Evolutionary conservation across 2,329 filamentous ascomycete genomes (phyloP).

Genomic region (Trichoderma sp.): DNA sequence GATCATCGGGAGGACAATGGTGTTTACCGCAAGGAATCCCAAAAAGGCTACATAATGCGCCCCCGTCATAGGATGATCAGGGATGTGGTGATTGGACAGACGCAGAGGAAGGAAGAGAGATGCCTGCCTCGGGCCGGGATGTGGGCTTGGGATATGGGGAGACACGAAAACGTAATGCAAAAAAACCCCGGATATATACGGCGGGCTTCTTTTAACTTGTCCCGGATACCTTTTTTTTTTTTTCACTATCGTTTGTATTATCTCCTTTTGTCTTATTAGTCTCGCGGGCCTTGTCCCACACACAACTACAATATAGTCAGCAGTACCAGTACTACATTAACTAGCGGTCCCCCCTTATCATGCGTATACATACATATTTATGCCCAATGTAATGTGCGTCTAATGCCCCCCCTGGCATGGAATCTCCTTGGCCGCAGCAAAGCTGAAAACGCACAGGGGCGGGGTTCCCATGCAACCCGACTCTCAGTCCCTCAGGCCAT

Average conservation of each 20-base stretch:
- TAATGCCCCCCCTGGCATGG: not conserved
- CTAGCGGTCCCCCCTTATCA: not conserved
- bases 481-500: not conserved
- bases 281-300: not conserved
- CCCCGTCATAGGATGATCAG: not conserved
- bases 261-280: not conserved
- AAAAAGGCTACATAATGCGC: slow-evolving; percentile 17
- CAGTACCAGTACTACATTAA: not conserved
- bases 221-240: not conserved
- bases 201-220: not conserved
- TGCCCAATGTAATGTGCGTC: not conserved
- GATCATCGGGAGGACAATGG: slow-evolving; percentile 37
- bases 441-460: slow-evolving; percentile 13
- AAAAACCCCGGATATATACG: not conserved
- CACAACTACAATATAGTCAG: not conserved
- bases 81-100: not conserved
- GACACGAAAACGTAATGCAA: not conserved
- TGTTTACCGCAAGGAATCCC: slow-evolving; percentile 37
- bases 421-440: not conserved
- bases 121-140: not conserved
- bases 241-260: not conserved
- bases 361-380: not conserved
- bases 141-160: not conserved
- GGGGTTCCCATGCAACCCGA: slow-evolving; percentile 3
- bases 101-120: not conserved